Conservation (phyloP, 2,329 filamentous ascomycete species). For the Phoma herbarum region DNA sequence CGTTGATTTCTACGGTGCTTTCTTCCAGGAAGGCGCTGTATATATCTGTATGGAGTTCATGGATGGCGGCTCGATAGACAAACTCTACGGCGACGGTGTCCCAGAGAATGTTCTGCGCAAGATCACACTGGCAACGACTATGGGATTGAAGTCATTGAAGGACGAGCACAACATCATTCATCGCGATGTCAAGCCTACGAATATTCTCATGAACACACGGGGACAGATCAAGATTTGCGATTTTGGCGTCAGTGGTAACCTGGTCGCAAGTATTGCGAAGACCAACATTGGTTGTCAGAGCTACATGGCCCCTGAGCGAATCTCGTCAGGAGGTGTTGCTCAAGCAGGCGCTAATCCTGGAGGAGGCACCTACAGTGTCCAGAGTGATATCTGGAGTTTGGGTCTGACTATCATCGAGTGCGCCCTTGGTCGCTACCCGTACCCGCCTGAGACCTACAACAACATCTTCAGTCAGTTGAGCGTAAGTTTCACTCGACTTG, state of each 20-base stretch:
- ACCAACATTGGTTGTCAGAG: slow-evolving; percentile 99
- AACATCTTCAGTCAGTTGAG: slow-evolving; percentile 98
- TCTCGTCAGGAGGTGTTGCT: slow-evolving; percentile 83
- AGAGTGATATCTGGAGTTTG: slow-evolving; percentile 97
- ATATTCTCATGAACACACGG: slow-evolving; percentile 88
- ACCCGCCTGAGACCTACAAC: slow-evolving; percentile 95
- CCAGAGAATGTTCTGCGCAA: slow-evolving; percentile 89
- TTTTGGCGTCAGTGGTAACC: slow-evolving; percentile 94
- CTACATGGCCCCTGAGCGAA: slow-evolving; percentile 98
- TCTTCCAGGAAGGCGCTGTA: slow-evolving; percentile 98
- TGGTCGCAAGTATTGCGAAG: slow-evolving; percentile 96
- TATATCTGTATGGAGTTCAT: slow-evolving; percentile 99
- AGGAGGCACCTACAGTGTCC: slow-evolving; percentile 93
- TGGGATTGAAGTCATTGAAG: slow-evolving; percentile 91
- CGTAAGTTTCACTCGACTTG: slow-evolving; percentile 64
- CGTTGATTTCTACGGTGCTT: slow-evolving; percentile 98
- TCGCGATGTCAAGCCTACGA: slow-evolving; percentile 98
- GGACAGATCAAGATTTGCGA: slow-evolving; percentile 98
- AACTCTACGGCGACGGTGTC: slow-evolving; percentile 88
- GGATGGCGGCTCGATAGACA: slow-evolving; percentile 98
- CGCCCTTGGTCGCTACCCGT: slow-evolving; percentile 92
- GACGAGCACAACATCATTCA: slow-evolving; percentile 99
- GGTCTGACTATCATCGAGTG: slow-evolving; percentile 96
- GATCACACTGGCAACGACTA: slow-evolving; percentile 87
- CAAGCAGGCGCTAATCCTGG: slow-evolving; percentile 72